A percentile compares a stretch with the other conserved stretches of the same genome.
Conservation (phyloP, 768 basidiomycete genomes). For the Amanita fuliginea region DNA sequence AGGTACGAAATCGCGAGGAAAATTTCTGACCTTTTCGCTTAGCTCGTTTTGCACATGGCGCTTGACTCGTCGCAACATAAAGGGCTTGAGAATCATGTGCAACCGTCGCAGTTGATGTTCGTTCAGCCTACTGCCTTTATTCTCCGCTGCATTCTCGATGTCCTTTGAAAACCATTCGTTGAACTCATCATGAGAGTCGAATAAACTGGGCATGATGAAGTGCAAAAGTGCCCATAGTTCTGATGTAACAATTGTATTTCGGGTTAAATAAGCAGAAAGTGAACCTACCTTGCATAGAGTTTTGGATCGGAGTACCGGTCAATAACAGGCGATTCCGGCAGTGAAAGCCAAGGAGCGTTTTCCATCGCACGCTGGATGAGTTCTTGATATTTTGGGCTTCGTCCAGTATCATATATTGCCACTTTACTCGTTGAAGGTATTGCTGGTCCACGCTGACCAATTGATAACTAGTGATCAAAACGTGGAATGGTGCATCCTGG, state of each 20-base stretch:
- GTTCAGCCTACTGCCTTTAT: slow-evolving; percentile 84
- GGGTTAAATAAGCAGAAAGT: slow-evolving; percentile 3
- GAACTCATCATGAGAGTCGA: slow-evolving; percentile 99
- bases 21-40: slow-evolving; percentile 76
- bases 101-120: slow-evolving; percentile 90
- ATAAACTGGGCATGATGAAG: slow-evolving; percentile 99
- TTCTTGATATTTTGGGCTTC: slow-evolving; percentile 99
- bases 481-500: slow-evolving; percentile 91
- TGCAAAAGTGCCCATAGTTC: slow-evolving; percentile 98
- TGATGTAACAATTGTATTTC: slow-evolving; percentile 17
- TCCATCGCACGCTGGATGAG: slow-evolving; percentile 93
- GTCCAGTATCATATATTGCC: slow-evolving; percentile 99
- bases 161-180: slow-evolving; percentile 99
- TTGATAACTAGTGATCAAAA: slow-evolving; percentile 96
- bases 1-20: not conserved
- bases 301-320: slow-evolving; percentile 98
- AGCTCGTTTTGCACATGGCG: slow-evolving; percentile 99
- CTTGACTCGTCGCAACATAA: slow-evolving; percentile 96
- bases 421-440: slow-evolving; percentile 94
- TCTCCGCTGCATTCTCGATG: slow-evolving; percentile 90
- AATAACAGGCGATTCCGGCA: slow-evolving; percentile 91
- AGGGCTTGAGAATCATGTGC: slow-evolving; percentile 98
- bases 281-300: slow-evolving; percentile 90
- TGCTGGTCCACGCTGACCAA: slow-evolving; percentile 94
- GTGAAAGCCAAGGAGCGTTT: slow-evolving; percentile 89